Base-by-base conservation (phyloP, 1,284 basidiomycete genomes). In the Exobasidium cylindrosporum region DNA sequence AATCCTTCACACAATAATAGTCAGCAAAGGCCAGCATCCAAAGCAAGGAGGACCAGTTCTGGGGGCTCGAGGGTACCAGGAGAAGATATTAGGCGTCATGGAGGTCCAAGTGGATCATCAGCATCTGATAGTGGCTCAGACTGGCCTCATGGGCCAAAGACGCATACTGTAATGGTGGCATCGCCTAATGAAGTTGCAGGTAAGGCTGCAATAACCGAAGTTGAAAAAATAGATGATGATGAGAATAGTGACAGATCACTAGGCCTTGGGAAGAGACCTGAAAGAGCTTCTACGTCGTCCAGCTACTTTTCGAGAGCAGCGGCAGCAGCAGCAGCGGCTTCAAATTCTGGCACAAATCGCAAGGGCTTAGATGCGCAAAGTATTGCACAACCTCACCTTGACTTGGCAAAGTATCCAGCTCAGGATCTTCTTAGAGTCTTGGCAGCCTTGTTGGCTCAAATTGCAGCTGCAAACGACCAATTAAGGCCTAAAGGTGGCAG, bases 381-480 rank as follows among this genome's bases (percentile, higher is more conserved):
- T 56, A 31, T 62, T 17, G 17, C 35, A 40, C 35, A 40, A 45
- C 72, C 80, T 11, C 83, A 83, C 63, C 81, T 86, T 65, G 84
- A 86, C 67, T 81, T 86, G 17, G 84, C 83, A 13, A 82, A 81
- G 1, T 86, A 83, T 66, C 84, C 86, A 0, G 82, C 85, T 0
- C 80, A 82, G 32, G 83, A 92, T 60, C 85, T 98, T 11, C 84
- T 98, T 50, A 87, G 86, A 31, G 86, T 96, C 14, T 87, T 98
- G n/a, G 93, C 95, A 0, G 87, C 87, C 1, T 83, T 97, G 14
- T 85, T 98, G 63, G 88, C 91, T 53, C 91, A 93, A 81, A 97
- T 97, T 77, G 92, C 95, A 3, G 86, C 87, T 1, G 88, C 91
- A 3, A 97, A 97, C 81, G 94, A 97, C 82, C 84, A 80, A 23